Conservation (phyloP, 441 rosid genomes). For the Jatropha multifida region DNA sequence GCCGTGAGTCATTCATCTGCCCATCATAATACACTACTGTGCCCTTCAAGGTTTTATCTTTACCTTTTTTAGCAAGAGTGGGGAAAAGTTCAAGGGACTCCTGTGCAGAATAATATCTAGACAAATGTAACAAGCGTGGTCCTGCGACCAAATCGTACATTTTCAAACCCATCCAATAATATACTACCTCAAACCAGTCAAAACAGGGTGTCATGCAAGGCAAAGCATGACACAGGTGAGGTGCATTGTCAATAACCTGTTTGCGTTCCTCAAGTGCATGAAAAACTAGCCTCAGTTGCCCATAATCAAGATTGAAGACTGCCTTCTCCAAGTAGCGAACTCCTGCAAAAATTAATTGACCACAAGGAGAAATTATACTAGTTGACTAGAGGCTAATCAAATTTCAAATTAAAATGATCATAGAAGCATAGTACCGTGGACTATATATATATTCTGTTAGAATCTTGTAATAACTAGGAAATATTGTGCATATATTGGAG, state of each 20-base stretch:
- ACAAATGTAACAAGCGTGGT: conserved; percentile 72
- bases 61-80: conserved; percentile 79
- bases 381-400: not conserved
- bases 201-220: conserved; percentile 99
- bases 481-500: too few relatives aligned
- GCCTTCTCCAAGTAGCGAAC: conserved; percentile 98
- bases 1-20: conserved; percentile 94
- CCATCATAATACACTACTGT: conserved; percentile 96
- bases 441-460: too few relatives aligned
- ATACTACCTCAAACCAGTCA: conserved; percentile 87
- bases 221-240: conserved; percentile 88
- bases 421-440: too few relatives aligned
- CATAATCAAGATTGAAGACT: conserved; percentile 87
- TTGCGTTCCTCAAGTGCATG: conserved; percentile 96
- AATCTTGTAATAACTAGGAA: too few relatives aligned
- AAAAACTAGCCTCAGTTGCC: conserved; percentile 86
- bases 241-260: conserved; percentile 92
- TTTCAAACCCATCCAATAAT: conserved; percentile 93
- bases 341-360: conserved; percentile 37
- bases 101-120: conserved; percentile 79
- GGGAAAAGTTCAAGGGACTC: conserved; percentile 92
- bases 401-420: not conserved
- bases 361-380: not conserved
- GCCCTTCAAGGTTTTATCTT: conserved; percentile 67
- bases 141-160: conserved; percentile 98